phyloP scores from a whole-genome alignment of 2,329 filamentous ascomycete species.

The Colletotrichum musae region DNA sequence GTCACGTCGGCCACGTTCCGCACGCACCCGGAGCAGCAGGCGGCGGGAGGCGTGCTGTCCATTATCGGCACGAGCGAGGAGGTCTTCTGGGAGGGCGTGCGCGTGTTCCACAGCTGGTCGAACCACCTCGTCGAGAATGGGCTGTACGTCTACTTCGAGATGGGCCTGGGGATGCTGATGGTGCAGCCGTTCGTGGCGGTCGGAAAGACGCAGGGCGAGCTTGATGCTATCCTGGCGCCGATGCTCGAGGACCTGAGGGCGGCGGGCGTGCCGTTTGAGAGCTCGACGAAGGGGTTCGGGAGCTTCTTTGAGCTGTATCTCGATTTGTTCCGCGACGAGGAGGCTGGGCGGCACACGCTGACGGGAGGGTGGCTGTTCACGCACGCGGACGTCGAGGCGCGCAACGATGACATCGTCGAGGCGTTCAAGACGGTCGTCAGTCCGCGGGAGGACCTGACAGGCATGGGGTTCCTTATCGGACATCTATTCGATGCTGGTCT shows the following conservation, averaged over 20 bases:
- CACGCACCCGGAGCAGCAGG: slow-evolving; percentile 59
- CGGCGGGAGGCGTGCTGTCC: slow-evolving; percentile 58
- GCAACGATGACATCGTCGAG: slow-evolving; percentile 42
- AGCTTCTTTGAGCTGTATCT: slow-evolving; percentile 54
- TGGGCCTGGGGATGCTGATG: slow-evolving; percentile 55
- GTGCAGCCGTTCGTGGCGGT: slow-evolving; percentile 56
- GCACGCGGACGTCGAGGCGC: slow-evolving; percentile 52
- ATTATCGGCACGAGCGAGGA: slow-evolving; percentile 54
- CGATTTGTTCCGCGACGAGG: slow-evolving; percentile 55
- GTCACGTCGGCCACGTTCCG: slow-evolving; percentile 68
- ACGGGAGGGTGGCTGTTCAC: slow-evolving; percentile 57
- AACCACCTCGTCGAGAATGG: slow-evolving; percentile 57
- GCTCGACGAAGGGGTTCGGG: too few relatives aligned
- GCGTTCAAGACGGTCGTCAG: too few relatives aligned
- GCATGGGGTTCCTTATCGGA: too few relatives aligned
- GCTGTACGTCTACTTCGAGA: slow-evolving; percentile 60
- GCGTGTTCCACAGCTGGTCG: slow-evolving; percentile 61
- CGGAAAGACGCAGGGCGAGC: slow-evolving; percentile 52
- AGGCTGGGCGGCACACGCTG: slow-evolving; percentile 50
- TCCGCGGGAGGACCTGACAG: too few relatives aligned
- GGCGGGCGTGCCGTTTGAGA: too few relatives aligned
- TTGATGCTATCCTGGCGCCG: slow-evolving; percentile 52
- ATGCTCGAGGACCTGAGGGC: slow-evolving; percentile 43
- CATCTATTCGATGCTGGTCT: too few relatives aligned
- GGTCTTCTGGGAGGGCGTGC: slow-evolving; percentile 63